Base-by-base conservation (phyloP, 768 basidiomycete genomes). In the Rhodotorula paludigena region DNA sequence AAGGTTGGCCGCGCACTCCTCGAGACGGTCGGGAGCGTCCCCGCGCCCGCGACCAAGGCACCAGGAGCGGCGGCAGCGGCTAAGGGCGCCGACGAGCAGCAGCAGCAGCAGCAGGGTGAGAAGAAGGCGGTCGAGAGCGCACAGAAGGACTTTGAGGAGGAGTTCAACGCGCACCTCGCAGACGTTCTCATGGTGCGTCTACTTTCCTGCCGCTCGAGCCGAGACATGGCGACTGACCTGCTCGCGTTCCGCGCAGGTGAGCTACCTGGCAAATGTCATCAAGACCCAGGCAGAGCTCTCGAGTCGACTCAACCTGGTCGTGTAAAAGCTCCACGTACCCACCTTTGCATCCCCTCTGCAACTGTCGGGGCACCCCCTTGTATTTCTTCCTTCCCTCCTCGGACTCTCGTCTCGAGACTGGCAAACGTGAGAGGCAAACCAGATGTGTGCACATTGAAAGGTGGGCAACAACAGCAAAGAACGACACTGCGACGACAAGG, bases 181-280 rank as follows among this genome's bases (percentile, higher is more conserved):
- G 93, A 97, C 76, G 90, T 87, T 33, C 82, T 98, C 71, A 94
- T 94, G 88, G 66, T 71, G 39, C 55, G 69, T 54, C 30, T 35
- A 16, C 15, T 28, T 36, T 38, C 32, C 45, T 20, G 9, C 8
- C 14, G 11, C n/a, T 33, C 25, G n/a, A 15, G 5, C 25, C 12
- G 55, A 8, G 8, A 4, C 35, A 38, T 47, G n/a, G 21, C 12
- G 1, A 51, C 49, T 51, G 49, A 51, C 49, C 18, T 18, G 23
- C 35, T n/a, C 4, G 30, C n/a, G 20, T n/a, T 16, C 1, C 20
- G 4, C 28, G 21, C 60, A 66, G 64, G 85, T 98, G 64, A 89
- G 90, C 61, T 98, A 97, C 80, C 82, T 98, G 74, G 89, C 90
- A 33, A 94, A 91, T 78, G 84, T 98, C 74, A 88, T 96, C 66